Evolutionary conservation across 2,329 filamentous ascomycete genomes (phyloP).

Genomic region (Sphaceloma murrayae): DNA sequence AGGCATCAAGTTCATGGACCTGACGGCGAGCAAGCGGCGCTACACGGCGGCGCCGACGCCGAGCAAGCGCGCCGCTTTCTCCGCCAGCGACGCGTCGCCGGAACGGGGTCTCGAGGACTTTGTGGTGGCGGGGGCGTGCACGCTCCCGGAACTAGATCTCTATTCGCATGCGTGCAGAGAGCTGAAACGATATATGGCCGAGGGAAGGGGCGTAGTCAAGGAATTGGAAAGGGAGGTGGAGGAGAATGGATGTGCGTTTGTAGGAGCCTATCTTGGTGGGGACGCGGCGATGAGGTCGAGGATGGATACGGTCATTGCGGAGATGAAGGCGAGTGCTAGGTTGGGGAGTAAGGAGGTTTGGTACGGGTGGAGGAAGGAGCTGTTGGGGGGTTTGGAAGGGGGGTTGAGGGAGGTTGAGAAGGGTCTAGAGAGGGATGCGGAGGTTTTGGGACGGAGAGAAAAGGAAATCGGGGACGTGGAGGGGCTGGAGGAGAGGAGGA

Average conservation of each 20-base stretch:
- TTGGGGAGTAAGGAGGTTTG: slow-evolving; percentile 90
- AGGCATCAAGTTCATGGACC: slow-evolving; percentile 94
- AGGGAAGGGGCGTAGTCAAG: slow-evolving; percentile 79
- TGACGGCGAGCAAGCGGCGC: slow-evolving; percentile 89
- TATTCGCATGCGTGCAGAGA: slow-evolving; percentile 94
- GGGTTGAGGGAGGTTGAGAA: slow-evolving; percentile 66
- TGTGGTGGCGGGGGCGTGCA: slow-evolving; percentile 78
- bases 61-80: slow-evolving; percentile 22
- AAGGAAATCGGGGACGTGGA: slow-evolving; percentile 52
- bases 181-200: slow-evolving; percentile 91
- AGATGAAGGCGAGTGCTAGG: slow-evolving; percentile 86
- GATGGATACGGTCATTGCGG: slow-evolving; percentile 97
- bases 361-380: slow-evolving; percentile 95
- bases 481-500: slow-evolving; percentile 51
- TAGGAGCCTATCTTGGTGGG: slow-evolving; percentile 82
- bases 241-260: slow-evolving; percentile 81
- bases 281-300: slow-evolving; percentile 70
- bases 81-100: slow-evolving; percentile 21
- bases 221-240: slow-evolving; percentile 84
- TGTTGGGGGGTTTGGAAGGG: slow-evolving; percentile 71
- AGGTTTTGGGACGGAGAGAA: slow-evolving; percentile 57
- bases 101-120: slow-evolving; percentile 44
- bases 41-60: slow-evolving; percentile 60
- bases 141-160: slow-evolving; percentile 82
- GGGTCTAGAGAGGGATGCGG: slow-evolving; percentile 67